A percentile compares a stretch with the other conserved stretches of the same genome.
phyloP scores from a whole-genome alignment of 2,329 filamentous ascomycete genomes.

The Fusarium illudens region DNA sequence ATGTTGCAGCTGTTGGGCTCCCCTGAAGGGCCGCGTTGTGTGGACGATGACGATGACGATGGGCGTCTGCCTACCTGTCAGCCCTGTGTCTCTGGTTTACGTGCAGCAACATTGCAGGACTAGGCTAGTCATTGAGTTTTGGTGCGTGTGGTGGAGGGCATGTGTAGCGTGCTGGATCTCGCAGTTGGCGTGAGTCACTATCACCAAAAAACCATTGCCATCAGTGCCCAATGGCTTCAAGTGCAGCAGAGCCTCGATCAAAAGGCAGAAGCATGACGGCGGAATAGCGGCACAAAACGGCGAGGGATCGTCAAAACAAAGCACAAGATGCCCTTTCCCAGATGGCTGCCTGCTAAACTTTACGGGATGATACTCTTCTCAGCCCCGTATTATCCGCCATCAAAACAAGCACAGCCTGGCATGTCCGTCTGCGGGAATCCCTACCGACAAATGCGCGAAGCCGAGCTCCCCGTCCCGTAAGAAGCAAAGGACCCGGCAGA shows the following conservation, averaged over 20 bases:
- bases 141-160: not conserved
- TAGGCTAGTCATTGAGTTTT: constrained; percentile 1
- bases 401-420: constrained; percentile 23
- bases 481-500: constrained; percentile 17
- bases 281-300: not conserved
- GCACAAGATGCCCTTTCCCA: not conserved
- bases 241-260: constrained; percentile 15
- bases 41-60: constrained; percentile 3
- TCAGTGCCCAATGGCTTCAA: not conserved
- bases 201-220: not conserved
- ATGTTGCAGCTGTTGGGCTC: constrained; percentile 4
- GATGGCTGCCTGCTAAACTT: constrained; percentile 11
- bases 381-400: not conserved
- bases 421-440: constrained; percentile 19
- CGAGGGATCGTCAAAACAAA: not conserved
- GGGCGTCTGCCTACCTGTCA: constrained; percentile 16
- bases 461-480: constrained; percentile 15
- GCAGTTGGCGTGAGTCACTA: constrained; percentile 26
- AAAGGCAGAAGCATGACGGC: constrained; percentile 4
- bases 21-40: not conserved
- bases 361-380: not conserved
- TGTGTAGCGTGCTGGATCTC: constrained; percentile 10
- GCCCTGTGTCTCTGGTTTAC: constrained; percentile 25
- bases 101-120: constrained; percentile 2
- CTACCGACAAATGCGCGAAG: constrained; percentile 25